Conservation (phyloP, 2,329 filamentous ascomycete species). For the Epichloe uncinata region DNA sequence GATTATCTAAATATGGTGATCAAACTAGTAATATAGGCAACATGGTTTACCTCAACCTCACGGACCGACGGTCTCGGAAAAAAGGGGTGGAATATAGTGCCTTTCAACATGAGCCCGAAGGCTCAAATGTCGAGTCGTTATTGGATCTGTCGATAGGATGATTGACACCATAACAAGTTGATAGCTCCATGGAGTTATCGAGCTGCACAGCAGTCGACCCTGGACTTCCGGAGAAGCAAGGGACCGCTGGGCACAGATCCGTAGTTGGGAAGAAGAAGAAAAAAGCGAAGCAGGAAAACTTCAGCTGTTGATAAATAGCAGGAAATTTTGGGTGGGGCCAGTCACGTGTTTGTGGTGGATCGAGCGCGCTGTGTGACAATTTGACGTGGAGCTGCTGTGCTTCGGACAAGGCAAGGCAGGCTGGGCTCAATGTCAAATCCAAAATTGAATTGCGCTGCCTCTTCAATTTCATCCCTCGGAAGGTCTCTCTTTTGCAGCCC, state of each 20-base stretch:
- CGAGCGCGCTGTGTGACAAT: not conserved
- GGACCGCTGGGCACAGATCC: conserved; percentile 84
- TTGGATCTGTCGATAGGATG: conserved; percentile 92
- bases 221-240: conserved; percentile 36
- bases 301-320: conserved; percentile 8
- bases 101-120: conserved; percentile 31
- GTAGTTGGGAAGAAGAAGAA: conserved; percentile 30
- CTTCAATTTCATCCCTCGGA: not conserved
- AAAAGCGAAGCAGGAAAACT: conserved; percentile 18
- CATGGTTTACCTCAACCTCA: conserved; percentile 93
- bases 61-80: conserved; percentile 78
- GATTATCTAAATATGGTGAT: not conserved
- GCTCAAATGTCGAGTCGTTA: conserved; percentile 51
- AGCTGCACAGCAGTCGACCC: conserved; percentile 75
- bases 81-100: conserved; percentile 78
- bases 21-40: conserved; percentile 8
- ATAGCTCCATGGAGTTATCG: conserved; percentile 76
- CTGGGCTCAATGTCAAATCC: not conserved
- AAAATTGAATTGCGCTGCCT: not conserved
- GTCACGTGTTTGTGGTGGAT: conserved; percentile 2
- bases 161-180: conserved; percentile 62
- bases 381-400: not conserved
- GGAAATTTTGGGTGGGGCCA: conserved; percentile 5
- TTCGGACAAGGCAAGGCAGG: not conserved
- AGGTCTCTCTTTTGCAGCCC: not conserved